Base-by-base conservation (phyloP, 2,329 filamentous ascomycete genomes). In the Rutstroemia sp. region DNA sequence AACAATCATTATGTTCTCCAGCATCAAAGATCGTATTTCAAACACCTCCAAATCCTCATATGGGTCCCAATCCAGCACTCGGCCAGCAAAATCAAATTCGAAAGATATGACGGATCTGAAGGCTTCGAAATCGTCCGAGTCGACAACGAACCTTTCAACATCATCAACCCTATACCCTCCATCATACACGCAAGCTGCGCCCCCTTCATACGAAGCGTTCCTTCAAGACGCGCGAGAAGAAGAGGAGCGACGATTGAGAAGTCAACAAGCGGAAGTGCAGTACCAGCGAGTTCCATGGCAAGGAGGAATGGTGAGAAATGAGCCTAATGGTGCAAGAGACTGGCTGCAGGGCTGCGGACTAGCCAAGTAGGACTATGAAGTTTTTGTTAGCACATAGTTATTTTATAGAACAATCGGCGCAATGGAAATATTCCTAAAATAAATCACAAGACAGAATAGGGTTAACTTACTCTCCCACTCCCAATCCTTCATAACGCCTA, bases 401-500 rank as follows among this genome's bases (percentile, higher is more conserved):
- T 9, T 45, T 47, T 5, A 49, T 8, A 19, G 19, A 30, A 30
- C 4, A 10, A 30, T 30, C 21, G 21, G 46, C 10, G 27, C 6
- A 21, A 1, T 34, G 10, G 30, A 12, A 34, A 12, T 34, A 34
- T 34, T 34, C 30, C 12, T 1, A 34, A 34, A 10, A 34, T 34
- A 12, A 9, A 34, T 34, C 30, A 12, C 12, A 34, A 34, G 2
- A 34, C 30, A 34, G 2, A 12, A 34, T 34, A 9, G 30, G 51
- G 25, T 23, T 49, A 63, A 73, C 78, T 72, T 73, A 86, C 84
- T 79, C 77, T 88, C 84, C 84, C 85, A 88, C n/a, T 76, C 73
- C 82, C 82, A 86, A 62, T 87, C 84, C 60, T 79, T 79, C 85
- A 88, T 88, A 44, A 88, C 83, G 39, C 83, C 81, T 8, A 86